Base-by-base conservation (phyloP, 2,329 filamentous ascomycete genomes). In the Xylariomycetidae sp. region DNA sequence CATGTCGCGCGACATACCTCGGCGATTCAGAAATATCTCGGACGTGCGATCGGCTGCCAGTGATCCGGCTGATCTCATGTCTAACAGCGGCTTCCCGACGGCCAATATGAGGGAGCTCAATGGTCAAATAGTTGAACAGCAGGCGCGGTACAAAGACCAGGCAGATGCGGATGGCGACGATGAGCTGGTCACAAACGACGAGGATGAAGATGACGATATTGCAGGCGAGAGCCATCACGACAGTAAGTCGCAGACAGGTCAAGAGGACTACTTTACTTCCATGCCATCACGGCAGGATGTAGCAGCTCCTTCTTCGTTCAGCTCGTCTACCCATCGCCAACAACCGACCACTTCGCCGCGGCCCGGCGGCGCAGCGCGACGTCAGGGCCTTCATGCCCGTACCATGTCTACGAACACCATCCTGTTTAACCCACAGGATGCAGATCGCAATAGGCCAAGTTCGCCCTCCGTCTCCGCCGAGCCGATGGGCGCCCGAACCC, bases 161-260 rank as follows among this genome's bases (percentile, higher is more conserved):
- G 88, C 85, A 0, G 86, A 92, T 50, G 85, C 81, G 6, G 87
- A 94, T 53, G 86, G 87, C 1, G 89, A 95, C 49, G 89, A 95
- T 49, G 89, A 95, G 57, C 66, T 89, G n/a, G 73, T 85, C 10
- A 89, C 84, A 4, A 85, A 88, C 35, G 84, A 87, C 35, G 83
- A 89, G 36, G 77, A 79, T 19, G 73, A 81, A 25, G 74, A 76
- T 35, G 70, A 77, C 31, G 65, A 69, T 12, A 59, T 53, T 51
- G 54, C 61, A 49, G 64, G 64, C 44, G 63, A 71, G 53, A 61
- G 38, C 38, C 50, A 37, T 18, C 36, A 56, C 39, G 55, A 32
- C 44, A 41, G 47, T 25, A 44, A 44, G 34, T 51, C 37, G 22
- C 31, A 39, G 18, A 35, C 19, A 7, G 59, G 57, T 18, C 60